phyloP scores from a whole-genome alignment of 331 rosid genomes.

The Cydonia oblonga region DNA sequence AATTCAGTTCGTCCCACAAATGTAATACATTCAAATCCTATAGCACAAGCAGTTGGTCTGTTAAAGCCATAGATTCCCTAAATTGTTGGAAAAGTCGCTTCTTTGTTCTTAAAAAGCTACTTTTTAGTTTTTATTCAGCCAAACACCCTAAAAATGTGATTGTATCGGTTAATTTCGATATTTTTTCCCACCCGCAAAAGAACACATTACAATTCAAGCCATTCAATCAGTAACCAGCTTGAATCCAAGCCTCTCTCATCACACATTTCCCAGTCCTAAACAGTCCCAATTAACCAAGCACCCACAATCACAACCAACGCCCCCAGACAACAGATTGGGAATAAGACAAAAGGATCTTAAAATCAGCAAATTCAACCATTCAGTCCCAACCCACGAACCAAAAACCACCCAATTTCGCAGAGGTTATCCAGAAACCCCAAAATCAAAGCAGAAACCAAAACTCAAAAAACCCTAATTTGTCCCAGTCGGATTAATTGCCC shows the following conservation, averaged over 20 bases:
- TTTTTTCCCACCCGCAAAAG: neutral
- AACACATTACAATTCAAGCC: neutral
- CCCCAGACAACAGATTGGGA: neutral
- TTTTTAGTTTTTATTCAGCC: neutral
- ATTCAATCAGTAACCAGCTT: neutral
- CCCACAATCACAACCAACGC: neutral
- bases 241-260: neutral
- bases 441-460: neutral
- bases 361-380: neutral
- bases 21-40: neutral
- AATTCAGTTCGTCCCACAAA: neutral
- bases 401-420: neutral
- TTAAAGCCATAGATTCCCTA: neutral
- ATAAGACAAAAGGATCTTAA: neutral
- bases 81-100: neutral
- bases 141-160: neutral
- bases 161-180: neutral
- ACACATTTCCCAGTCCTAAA: slow-evolving; percentile 3
- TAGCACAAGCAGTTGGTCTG: neutral
- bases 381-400: neutral
- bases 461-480: neutral
- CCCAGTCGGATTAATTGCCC: neutral
- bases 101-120: neutral
- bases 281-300: neutral
- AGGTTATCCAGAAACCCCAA: neutral